Percentiles rank a stretch among this genome's conserved stretches.
These are phyloP conservation scores for Fusarium floridanum DNA, from an alignment of 2,329 filamentous ascomycete species.

Conservation along the genomic window DNA sequence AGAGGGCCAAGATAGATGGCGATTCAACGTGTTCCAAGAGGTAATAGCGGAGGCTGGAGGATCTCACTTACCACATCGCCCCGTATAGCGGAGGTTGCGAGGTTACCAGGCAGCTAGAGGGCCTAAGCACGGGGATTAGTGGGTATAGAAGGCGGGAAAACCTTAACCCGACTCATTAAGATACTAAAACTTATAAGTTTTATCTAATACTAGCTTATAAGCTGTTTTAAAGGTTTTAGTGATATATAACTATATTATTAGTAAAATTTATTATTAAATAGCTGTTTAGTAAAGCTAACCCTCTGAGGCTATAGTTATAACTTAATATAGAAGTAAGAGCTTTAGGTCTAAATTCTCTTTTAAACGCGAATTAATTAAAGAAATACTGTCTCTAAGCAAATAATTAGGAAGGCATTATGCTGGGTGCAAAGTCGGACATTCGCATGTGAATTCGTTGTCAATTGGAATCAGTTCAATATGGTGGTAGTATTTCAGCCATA, in stretches of 20 bases:
- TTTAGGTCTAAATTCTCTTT: background rate
- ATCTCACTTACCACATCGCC: conserved; percentile 41
- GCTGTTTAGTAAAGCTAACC: background rate
- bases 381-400: background rate
- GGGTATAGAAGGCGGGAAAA: conserved; percentile 17
- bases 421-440: background rate
- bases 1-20: conserved; percentile 3
- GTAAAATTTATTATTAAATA: background rate
- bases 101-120: conserved; percentile 21
- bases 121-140: conserved; percentile 16
- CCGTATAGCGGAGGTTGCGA: conserved; percentile 19
- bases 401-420: background rate
- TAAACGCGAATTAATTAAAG: background rate
- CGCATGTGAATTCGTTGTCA: background rate
- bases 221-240: background rate
- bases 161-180: conserved; percentile 7
- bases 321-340: background rate
- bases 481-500: conserved; percentile 23
- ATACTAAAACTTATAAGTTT: background rate
- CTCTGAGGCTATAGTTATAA: background rate
- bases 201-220: background rate
- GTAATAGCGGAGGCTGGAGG: conserved; percentile 4
- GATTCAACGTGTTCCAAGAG: conserved; percentile 7
- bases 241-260: background rate
- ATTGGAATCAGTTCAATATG: background rate